Evolutionary conservation across 108 stramenopile species (phyloP).

Genomic region (Nannochloropsis salina): DNA sequence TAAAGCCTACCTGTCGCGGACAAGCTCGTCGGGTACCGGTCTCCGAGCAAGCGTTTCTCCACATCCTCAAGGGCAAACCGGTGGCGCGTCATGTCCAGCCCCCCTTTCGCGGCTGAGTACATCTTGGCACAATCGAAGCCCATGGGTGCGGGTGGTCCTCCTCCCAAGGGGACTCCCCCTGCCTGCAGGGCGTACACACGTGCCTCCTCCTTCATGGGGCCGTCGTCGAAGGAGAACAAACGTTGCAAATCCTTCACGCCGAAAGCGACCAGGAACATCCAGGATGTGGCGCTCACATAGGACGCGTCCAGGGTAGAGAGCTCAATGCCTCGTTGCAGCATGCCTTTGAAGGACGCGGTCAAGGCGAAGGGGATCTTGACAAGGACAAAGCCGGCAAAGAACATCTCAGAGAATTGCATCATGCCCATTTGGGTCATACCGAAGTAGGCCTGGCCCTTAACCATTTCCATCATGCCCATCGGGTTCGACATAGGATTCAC

Average conservation of each 20-base stretch:
- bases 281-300: conserved; percentile 80
- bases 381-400: conserved; percentile 88
- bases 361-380: conserved; percentile 89
- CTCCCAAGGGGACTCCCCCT: conserved; percentile 43
- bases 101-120: conserved; percentile 34
- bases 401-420: conserved; percentile 93
- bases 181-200: not conserved
- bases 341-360: conserved; percentile 86
- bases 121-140: conserved; percentile 65
- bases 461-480: conserved; percentile 56
- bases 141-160: conserved; percentile 48
- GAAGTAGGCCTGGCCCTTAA: conserved; percentile 87
- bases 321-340: conserved; percentile 93
- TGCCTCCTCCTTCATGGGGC: conserved; percentile 45
- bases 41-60: conserved; percentile 45
- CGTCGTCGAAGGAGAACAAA: conserved; percentile 78
- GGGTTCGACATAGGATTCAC: conserved; percentile 60
- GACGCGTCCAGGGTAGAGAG: conserved; percentile 78
- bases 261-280: conserved; percentile 97
- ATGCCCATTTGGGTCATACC: conserved; percentile 98
- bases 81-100: conserved; percentile 68
- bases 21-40: not conserved
- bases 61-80: conserved; percentile 53
- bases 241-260: conserved; percentile 82
- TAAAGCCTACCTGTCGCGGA: not conserved